phyloP scores from a whole-genome alignment of 352 stramenopile genomes.

The Phytophthora vignae region DNA sequence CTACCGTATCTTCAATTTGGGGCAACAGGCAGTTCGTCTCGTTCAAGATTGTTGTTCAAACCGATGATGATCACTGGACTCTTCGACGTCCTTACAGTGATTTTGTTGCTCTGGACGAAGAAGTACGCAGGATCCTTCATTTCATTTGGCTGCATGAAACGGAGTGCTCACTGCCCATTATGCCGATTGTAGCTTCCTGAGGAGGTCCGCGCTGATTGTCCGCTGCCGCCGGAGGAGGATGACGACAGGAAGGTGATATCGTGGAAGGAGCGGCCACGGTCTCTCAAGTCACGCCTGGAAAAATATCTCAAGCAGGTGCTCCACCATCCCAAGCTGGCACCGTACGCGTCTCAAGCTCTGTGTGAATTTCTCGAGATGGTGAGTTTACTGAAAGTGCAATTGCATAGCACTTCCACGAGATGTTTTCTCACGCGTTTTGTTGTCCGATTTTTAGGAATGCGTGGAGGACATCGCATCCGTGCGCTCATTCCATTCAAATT shows the following conservation, averaged over 20 bases:
- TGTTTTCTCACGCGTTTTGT: background rate
- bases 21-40: slow-evolving; percentile 75
- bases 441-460: slow-evolving; percentile 56
- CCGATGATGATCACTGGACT: slow-evolving; percentile 74
- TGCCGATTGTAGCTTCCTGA: slow-evolving; percentile 43
- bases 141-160: background rate
- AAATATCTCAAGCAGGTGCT: slow-evolving; percentile 68
- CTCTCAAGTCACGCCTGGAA: slow-evolving; percentile 75
- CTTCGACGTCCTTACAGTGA: slow-evolving; percentile 72
- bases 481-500: slow-evolving; percentile 57
- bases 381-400: background rate
- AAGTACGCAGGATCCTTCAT: slow-evolving; percentile 27
- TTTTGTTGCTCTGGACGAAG: slow-evolving; percentile 66
- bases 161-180: background rate
- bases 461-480: slow-evolving; percentile 51
- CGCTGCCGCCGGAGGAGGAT: slow-evolving; percentile 54
- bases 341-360: slow-evolving; percentile 61
- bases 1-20: slow-evolving; percentile 75
- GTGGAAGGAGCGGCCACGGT: slow-evolving; percentile 64
- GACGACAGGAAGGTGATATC: slow-evolving; percentile 56
- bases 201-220: slow-evolving; percentile 53
- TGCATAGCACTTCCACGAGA: no score
- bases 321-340: slow-evolving; percentile 54
- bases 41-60: slow-evolving; percentile 80
- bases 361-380: slow-evolving; percentile 86